A percentile compares a stretch with the other conserved stretches of the same genome.
Conservation (phyloP, 2,329 filamentous ascomycete species). For the Beauveria sp. region DNA sequence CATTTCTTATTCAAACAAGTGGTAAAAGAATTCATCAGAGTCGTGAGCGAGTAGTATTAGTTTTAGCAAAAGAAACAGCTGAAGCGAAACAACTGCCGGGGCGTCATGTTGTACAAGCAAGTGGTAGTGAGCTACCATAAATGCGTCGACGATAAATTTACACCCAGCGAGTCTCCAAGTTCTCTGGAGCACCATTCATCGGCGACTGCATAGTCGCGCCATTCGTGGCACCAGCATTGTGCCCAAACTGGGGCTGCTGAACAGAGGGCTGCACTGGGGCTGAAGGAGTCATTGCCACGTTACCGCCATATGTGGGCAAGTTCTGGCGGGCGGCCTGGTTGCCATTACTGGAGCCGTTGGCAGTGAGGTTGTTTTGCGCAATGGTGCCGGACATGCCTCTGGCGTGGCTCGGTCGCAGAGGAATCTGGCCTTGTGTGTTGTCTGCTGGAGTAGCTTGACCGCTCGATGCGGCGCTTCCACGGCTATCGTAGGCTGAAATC, state of each 20-base stretch:
- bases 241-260: conserved; percentile 12
- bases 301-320: conserved; percentile 28
- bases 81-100: conserved; percentile 11
- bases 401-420: conserved; percentile 36
- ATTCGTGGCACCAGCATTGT: conserved; percentile 9
- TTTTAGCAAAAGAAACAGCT: conserved; percentile 11
- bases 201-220: conserved; percentile 19
- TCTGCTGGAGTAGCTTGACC: conserved; percentile 47
- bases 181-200: conserved; percentile 20
- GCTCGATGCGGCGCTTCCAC: conserved; percentile 33
- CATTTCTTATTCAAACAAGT: conserved; percentile 24
- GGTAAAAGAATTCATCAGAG: conserved; percentile 32
- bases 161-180: conserved; percentile 31
- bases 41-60: conserved; percentile 28
- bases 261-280: conserved; percentile 15
- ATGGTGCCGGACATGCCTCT: conserved; percentile 32
- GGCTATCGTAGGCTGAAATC: conserved; percentile 56
- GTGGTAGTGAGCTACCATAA: conserved; percentile 19
- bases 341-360: conserved; percentile 23
- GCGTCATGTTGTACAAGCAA: conserved; percentile 27
- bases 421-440: conserved; percentile 45
- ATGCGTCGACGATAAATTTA: conserved; percentile 22
- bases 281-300: conserved; percentile 24
- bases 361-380: neutral
- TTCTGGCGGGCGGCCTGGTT: conserved; percentile 24